Percentiles rank a stretch among this genome's conserved stretches.
Evolutionary conservation across 495 filamentous ascomycete species (phyloP).

Genomic region (Venustampulla echinocandica): DNA sequence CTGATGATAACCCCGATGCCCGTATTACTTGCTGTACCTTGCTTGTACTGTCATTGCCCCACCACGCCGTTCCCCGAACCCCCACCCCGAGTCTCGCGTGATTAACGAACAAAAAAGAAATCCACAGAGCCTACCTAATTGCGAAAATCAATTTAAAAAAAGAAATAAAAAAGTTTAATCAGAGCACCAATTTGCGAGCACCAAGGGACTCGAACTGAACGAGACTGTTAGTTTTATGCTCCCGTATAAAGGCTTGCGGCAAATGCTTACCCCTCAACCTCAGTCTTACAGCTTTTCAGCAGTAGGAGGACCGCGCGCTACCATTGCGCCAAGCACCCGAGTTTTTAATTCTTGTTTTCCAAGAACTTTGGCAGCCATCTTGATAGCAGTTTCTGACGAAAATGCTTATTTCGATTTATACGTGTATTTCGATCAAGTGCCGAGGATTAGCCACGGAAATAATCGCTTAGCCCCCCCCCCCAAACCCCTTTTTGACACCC

Average conservation of each 20-base stretch:
- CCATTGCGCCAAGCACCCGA: constrained; percentile 29
- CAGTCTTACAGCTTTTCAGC: constrained; percentile 14
- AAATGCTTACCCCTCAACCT: constrained; percentile 31
- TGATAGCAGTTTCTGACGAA: not conserved
- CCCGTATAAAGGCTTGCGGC: too few relatives aligned
- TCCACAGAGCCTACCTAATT: not conserved
- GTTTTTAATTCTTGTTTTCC: not conserved
- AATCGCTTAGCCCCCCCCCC: too few relatives aligned
- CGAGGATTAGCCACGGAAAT: too few relatives aligned
- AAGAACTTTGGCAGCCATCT: not conserved
- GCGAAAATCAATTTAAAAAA: not conserved
- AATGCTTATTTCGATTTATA: not conserved
- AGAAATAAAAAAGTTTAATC: not conserved
- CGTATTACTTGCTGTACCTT: too few relatives aligned
- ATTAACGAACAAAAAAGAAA: not conserved
- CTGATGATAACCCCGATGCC: not conserved
- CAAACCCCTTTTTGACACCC: too few relatives aligned
- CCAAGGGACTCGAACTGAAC: constrained; percentile 34
- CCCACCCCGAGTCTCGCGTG: too few relatives aligned
- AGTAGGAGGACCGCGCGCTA: constrained; percentile 36
- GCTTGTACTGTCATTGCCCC: too few relatives aligned
- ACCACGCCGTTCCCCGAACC: too few relatives aligned
- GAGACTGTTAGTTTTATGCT: too few relatives aligned
- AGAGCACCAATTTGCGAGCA: constrained; percentile 20
- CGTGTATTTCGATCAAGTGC: too few relatives aligned